Percentiles rank a stretch among this genome's conserved stretches.
Conservation (phyloP, 1,284 basidiomycete species). For the Ganoderma leucocontextum region DNA sequence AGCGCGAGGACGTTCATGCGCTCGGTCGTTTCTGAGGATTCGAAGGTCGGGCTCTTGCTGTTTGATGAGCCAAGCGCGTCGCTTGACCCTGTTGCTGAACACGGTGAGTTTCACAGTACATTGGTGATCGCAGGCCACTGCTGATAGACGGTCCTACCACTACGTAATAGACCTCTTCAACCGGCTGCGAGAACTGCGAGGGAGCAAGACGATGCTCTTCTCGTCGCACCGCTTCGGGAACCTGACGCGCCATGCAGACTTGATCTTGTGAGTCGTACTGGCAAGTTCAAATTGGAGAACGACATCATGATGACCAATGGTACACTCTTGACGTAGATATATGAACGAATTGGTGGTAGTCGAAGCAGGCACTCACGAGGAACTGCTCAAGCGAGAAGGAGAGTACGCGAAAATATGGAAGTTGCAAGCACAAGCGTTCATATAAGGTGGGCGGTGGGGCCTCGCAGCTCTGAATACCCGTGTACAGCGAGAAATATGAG, state of each 20-base stretch:
- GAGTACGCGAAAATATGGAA: slow-evolving; percentile 63
- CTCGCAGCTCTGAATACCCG: background rate
- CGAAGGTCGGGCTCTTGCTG: slow-evolving; percentile 65
- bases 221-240: slow-evolving; percentile 76
- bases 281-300: background rate
- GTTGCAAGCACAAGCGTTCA: slow-evolving; percentile 60
- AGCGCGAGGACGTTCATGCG: slow-evolving; percentile 84
- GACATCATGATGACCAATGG: background rate
- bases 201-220: slow-evolving; percentile 71
- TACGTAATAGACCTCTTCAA: slow-evolving; percentile 61
- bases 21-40: slow-evolving; percentile 60
- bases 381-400: slow-evolving; percentile 51
- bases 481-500: background rate
- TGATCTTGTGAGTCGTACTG: slow-evolving; percentile 56
- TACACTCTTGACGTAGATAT: slow-evolving; percentile 49
- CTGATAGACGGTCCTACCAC: background rate
- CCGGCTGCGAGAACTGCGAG: slow-evolving; percentile 56
- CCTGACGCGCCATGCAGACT: slow-evolving; percentile 67
- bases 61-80: slow-evolving; percentile 84
- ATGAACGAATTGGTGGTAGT: slow-evolving; percentile 61
- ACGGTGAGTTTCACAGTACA: slow-evolving; percentile 49
- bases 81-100: slow-evolving; percentile 77
- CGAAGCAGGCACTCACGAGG: slow-evolving; percentile 59
- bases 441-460: slow-evolving; percentile 25
- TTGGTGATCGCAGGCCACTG: background rate